Evolutionary conservation across 768 basidiomycete genomes (phyloP).

Genomic region (Trametes punicea): DNA sequence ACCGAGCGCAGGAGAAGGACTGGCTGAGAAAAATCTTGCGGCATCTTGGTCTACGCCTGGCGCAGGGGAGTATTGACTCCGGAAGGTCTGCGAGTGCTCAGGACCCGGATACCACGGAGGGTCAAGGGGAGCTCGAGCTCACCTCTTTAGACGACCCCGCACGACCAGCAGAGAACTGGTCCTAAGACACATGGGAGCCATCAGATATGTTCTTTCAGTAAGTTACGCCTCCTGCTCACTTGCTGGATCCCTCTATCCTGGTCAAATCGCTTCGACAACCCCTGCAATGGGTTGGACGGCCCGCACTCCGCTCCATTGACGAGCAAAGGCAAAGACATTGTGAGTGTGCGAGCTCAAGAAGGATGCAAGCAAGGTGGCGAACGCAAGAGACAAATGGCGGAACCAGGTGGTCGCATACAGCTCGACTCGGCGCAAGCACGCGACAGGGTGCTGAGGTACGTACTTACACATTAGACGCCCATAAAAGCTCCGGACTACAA

Average conservation of each 20-base stretch:
- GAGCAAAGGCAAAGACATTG: constrained; percentile 81
- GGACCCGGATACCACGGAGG: neutral
- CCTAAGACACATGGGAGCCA: constrained; percentile 38
- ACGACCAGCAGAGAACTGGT: constrained; percentile 61
- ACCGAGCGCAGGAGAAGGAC: constrained; percentile 26
- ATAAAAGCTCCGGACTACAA: neutral
- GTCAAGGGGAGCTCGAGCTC: constrained; percentile 15
- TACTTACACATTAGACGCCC: constrained; percentile 4
- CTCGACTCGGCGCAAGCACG: neutral
- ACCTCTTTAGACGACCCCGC: constrained; percentile 66
- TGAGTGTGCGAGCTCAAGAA: neutral
- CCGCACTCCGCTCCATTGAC: constrained; percentile 79
- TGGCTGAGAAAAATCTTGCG: constrained; percentile 58
- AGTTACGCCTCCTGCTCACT: constrained; percentile 38
- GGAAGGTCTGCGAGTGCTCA: constrained; percentile 47
- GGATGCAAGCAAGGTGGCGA: neutral
- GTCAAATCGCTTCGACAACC: constrained; percentile 75
- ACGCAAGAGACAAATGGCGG: neutral
- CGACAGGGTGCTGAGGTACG: neutral
- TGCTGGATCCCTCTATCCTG: constrained; percentile 77
- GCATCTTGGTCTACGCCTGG: constrained; percentile 59
- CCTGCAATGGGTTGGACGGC: constrained; percentile 78
- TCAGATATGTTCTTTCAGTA: neutral
- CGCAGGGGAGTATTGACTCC: constrained; percentile 44
- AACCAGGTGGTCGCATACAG: neutral